phyloP scores from a whole-genome alignment of 2,329 filamentous ascomycete genomes.

The Neoarthrinium moseri region DNA sequence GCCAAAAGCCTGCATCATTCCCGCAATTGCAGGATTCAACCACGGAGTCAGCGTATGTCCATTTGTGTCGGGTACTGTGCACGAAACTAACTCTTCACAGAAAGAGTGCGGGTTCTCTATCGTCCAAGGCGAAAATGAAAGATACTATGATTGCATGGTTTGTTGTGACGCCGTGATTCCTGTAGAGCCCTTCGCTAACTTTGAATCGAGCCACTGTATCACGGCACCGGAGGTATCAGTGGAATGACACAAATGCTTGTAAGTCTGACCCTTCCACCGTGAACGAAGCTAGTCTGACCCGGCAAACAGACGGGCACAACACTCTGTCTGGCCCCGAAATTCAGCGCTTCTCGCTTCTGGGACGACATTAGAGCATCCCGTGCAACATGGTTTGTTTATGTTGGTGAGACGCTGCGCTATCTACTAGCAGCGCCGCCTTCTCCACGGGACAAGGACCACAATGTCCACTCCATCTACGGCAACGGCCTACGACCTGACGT shows the following conservation, averaged over 20 bases:
- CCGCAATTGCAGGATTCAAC: constrained; percentile 40
- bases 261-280: constrained; percentile 34
- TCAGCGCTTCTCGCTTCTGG: constrained; percentile 72
- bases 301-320: constrained; percentile 40
- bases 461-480: constrained; percentile 59
- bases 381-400: constrained; percentile 73
- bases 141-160: constrained; percentile 75
- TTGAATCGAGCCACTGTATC: constrained; percentile 58
- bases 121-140: constrained; percentile 41
- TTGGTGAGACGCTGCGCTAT: constrained; percentile 75
- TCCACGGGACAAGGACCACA: constrained; percentile 59
- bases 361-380: constrained; percentile 64
- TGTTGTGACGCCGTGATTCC: background rate
- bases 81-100: constrained; percentile 10
- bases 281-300: constrained; percentile 13
- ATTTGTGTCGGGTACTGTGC: background rate
- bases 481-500: constrained; percentile 70
- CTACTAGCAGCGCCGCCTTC: constrained; percentile 66
- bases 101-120: constrained; percentile 24
- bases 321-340: constrained; percentile 63
- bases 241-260: constrained; percentile 53
- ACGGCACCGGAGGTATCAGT: constrained; percentile 68
- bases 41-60: constrained; percentile 25
- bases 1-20: constrained; percentile 69
- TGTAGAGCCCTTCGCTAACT: no score